Evolutionary conservation across 768 basidiomycete species (phyloP), one percentile per base, ranked within the genome.

Genomic region (Saitozyma sp.): DNA sequence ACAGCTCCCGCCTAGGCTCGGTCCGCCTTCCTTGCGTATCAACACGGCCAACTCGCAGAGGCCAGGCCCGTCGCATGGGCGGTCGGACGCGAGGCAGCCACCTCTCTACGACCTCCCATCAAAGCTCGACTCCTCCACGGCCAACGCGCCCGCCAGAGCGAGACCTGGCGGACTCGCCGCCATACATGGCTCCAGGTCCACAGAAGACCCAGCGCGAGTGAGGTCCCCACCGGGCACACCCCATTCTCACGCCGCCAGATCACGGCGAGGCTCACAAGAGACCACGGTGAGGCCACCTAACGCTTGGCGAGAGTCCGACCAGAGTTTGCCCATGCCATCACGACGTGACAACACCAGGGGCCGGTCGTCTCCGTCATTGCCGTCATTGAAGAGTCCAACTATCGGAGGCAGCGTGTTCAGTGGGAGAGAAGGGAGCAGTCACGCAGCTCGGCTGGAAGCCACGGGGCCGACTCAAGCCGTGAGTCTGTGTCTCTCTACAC

Each of bases 111-210:
- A 29, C 29, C 29, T 29, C 29, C 29, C 29, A 29, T 29, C 29
- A 29, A 29, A 29, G 29, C 29, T 29, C 29, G 29, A 29, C 29
- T 29, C 46, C 6, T 3, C 19, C 46, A 48, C 46, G 14, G 46
- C 19, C 14, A 17, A 48, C 14, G 14, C 46, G 2, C 46, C 46
- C 46, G 46, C 19, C 14, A 48, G 59, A 54, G 51, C 59, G 9
- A 19, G 59, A 13, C 59, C 59, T 9, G 59, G 59, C 39, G 59
- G 59, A 39, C 46, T 60, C n/a, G 59, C 59, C 9, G 59, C 43
- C 10, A 54, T 42, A 9, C 39, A 29, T 29, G 29, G 29, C 29
- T 29, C 29, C 29, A 29, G 29, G 29, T 29, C 29, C 29, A 29
- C 29, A 29, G 29, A 29, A 29, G 29, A 29, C 29, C 29, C 29